phyloP scores from a whole-genome alignment of 345 rosid genomes.

The Triadica sebifera region DNA sequence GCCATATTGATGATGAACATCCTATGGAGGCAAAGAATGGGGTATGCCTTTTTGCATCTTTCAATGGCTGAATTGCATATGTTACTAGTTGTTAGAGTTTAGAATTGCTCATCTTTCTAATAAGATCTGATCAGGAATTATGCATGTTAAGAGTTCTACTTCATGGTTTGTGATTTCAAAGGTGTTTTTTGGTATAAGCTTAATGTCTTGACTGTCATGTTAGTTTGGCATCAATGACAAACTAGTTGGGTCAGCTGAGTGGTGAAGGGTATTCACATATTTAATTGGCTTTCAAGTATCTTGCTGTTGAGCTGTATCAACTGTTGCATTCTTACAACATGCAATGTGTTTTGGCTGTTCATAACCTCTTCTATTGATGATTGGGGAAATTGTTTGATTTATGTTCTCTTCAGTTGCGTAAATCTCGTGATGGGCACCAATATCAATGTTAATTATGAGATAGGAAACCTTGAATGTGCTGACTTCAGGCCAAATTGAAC shows the following conservation, averaged over 20 bases:
- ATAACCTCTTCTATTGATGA: neutral
- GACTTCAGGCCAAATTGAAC: neutral
- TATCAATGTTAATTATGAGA: neutral
- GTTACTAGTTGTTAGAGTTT: neutral
- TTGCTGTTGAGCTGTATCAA: neutral
- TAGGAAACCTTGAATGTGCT: neutral
- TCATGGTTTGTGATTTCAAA: neutral
- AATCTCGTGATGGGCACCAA: neutral
- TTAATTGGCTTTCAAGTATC: neutral
- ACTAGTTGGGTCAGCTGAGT: neutral
- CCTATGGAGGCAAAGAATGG: constrained; percentile 82
- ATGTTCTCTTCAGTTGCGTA: neutral
- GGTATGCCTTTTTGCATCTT: constrained; percentile 43
- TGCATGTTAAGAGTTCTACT: neutral
- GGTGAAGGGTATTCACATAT: neutral
- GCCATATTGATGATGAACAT: constrained; percentile 93
- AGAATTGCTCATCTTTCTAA: neutral
- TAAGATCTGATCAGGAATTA: constrained; percentile 1
- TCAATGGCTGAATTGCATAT: constrained; percentile 5
- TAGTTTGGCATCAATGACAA: neutral
- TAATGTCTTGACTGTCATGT: neutral
- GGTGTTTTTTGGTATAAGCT: neutral
- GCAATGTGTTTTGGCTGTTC: neutral
- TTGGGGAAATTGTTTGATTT: neutral
- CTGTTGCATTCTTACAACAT: neutral